Conservation (phyloP, 192 early-diverging fungal genomes). For the Piromyces finnis region DNA sequence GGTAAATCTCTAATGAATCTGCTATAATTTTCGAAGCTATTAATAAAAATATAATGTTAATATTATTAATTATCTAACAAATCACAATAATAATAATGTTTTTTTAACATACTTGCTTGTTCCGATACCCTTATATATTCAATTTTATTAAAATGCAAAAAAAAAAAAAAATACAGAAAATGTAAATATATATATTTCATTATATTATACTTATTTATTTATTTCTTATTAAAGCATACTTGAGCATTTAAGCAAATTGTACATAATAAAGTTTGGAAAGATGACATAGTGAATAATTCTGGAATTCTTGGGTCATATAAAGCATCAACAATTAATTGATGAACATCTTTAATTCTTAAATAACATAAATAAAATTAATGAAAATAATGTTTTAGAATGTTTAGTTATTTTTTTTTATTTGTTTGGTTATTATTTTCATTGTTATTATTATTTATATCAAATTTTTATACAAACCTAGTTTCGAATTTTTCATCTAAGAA, state of each 20-base stretch:
- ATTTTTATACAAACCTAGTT: background rate
- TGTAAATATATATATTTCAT: no score
- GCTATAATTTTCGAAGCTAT: background rate
- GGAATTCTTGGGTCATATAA: background rate
- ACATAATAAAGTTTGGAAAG: background rate
- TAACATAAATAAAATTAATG: no score
- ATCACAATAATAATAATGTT: background rate
- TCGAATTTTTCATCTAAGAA: conserved; percentile 1
- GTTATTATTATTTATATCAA: no score
- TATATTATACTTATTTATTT: no score
- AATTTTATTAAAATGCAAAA: no score
- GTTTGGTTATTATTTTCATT: no score
- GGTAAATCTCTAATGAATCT: background rate
- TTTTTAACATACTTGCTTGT: background rate
- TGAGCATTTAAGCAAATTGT: background rate
- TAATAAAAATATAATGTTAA: no score
- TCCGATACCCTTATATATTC: background rate
- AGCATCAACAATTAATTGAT: background rate
- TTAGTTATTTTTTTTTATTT: no score
- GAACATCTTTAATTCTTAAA: background rate
- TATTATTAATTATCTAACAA: no score
- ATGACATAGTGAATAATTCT: background rate
- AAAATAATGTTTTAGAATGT: no score
- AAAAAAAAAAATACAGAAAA: no score
- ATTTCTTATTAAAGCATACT: background rate